Conservation (phyloP, 1,139 yeast genomes). For the Nakaseomyces delphensis region DNA sequence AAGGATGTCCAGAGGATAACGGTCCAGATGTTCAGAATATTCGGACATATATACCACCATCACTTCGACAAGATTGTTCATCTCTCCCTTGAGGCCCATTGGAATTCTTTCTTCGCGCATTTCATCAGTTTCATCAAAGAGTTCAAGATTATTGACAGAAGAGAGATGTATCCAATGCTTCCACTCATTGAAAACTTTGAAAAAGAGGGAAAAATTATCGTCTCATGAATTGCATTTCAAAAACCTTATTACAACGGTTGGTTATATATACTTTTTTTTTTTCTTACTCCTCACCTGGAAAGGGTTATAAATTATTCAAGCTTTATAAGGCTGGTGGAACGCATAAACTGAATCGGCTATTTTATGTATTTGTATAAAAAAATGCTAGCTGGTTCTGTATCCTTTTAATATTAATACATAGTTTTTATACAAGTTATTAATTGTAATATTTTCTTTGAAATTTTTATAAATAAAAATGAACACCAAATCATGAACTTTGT, state of each 20-base stretch:
- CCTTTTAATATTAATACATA: too few species aligned
- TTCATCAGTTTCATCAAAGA: conserved; percentile 80
- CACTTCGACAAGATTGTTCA: conserved; percentile 91
- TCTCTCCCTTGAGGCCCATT: conserved; percentile 87
- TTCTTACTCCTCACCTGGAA: background rate
- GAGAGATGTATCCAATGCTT: conserved; percentile 70
- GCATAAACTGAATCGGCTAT: too few species aligned
- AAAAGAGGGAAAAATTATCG: conserved; percentile 68
- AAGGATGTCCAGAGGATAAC: conserved; percentile 79
- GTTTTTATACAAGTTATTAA: too few species aligned
- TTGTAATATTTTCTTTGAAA: too few species aligned
- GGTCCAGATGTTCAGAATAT: conserved; percentile 90
- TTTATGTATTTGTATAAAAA: too few species aligned
- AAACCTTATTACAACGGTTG: background rate
- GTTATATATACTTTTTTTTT: background rate
- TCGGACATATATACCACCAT: conserved; percentile 90
- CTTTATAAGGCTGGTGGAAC: too few species aligned
- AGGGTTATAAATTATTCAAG: too few species aligned
- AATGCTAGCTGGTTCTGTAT: too few species aligned
- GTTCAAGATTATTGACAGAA: conserved; percentile 67
- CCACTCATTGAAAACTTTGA: conserved; percentile 75
- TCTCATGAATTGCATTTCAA: too few species aligned
- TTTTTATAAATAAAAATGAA: too few species aligned
- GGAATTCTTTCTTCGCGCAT: conserved; percentile 98
- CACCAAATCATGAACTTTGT: too few species aligned